phyloP scores from a whole-genome alignment of 352 stramenopile genomes.

The Globisporangium cederbergense region DNA sequence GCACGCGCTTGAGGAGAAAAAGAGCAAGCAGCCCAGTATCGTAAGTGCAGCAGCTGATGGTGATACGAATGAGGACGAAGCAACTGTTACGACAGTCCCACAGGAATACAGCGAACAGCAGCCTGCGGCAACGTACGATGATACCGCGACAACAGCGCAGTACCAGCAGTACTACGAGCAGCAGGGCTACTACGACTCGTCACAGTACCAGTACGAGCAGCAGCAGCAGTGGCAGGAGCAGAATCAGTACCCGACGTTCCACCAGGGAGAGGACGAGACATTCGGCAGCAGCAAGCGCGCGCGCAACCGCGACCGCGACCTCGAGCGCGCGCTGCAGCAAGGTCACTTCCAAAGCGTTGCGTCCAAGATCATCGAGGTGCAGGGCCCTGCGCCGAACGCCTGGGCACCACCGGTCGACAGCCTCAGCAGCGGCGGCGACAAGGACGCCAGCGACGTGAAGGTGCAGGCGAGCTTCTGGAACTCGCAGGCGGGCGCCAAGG shows the following conservation, averaged over 20 bases:
- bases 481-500: slow-evolving; percentile 40
- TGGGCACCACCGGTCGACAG: slow-evolving; percentile 52
- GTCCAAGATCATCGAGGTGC: slow-evolving; percentile 62
- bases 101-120: slow-evolving; percentile 10
- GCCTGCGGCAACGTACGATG: neutral
- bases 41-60: slow-evolving; percentile 12
- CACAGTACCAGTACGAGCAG: slow-evolving; percentile 35
- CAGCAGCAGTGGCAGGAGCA: slow-evolving; percentile 30
- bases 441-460: slow-evolving; percentile 39
- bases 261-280: slow-evolving; percentile 33
- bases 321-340: slow-evolving; percentile 67
- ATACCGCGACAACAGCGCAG: slow-evolving; percentile 6
- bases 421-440: neutral
- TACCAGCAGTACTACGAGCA: slow-evolving; percentile 16
- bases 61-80: slow-evolving; percentile 12
- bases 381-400: slow-evolving; percentile 38
- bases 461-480: slow-evolving; percentile 77
- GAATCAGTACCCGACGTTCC: slow-evolving; percentile 29
- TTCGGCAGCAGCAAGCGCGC: slow-evolving; percentile 46
- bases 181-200: slow-evolving; percentile 20
- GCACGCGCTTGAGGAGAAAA: slow-evolving; percentile 26
- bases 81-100: neutral
- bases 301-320: slow-evolving; percentile 56
- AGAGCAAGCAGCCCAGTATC: neutral
- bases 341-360: slow-evolving; percentile 60